Base-by-base conservation (phyloP, 192 early-diverging fungal species). In the Phlyctochytrium planicorne region DNA sequence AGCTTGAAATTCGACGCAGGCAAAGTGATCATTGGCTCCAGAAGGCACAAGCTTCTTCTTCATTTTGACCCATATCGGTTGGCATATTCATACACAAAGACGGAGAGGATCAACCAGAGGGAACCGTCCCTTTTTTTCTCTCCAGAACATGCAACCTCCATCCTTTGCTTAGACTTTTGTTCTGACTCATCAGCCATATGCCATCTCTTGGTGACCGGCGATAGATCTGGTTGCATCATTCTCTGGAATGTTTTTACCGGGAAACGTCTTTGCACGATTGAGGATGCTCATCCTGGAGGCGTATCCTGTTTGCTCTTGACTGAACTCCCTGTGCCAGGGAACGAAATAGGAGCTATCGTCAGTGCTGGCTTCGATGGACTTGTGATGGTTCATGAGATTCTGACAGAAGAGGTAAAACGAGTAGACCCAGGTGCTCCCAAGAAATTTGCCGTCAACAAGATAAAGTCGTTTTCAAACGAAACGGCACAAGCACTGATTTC, bases 241-340 rank as follows among this genome's bases (percentile, higher is more conserved):
- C 25, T 81, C 17, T 81, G 80, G 77, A 81, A 78, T 57, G 33
- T 63, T 24, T 75, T 76, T 25, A 78, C 73, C 16, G 80, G 76
- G 10, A 59, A 56, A 32, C 25, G 33, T 1, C 29, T 80, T 20
- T 64, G 70, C 17, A 29, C n/a, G 2, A 3, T 68, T 10, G 67
- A 60, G 50, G 17, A 57, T 12, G 72, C 72, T 29, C 79, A 80
- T 59, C 34, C 59, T n/a, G 69, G 68, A 23, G 79, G 75, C 24
- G 62, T 80, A n/a, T 53, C 70, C 23, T 60, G 73, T 52, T 34
- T 77, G 23, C 31, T 55, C 6, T 17, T 76, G 2, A 50, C 72
- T 0, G 78, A 73, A 12, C 25, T 24, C n/a, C 23, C 40, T 10
- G 10, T 50, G 40, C n/a, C n/a, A n/a, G 40, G 40, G 40, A 14